Base-by-base conservation (phyloP, 495 filamentous ascomycete genomes). In the Annulohypoxylon stygium region DNA sequence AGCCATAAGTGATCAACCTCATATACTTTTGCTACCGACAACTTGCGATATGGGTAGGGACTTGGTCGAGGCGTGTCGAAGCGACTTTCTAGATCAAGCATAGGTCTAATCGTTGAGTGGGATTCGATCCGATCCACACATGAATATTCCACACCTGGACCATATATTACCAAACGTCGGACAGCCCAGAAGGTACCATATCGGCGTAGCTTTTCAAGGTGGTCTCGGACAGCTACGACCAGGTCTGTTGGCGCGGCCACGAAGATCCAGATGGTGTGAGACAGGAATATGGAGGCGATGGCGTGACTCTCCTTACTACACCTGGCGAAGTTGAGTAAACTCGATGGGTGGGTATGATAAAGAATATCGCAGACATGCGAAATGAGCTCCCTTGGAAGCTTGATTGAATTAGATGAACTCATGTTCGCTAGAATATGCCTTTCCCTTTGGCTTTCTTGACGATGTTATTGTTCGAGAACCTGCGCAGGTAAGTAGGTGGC, bases 251-350 rank as follows among this genome's bases (percentile, higher is more conserved):
- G 23, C 2, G 50, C 11, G 16, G 20, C 4, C 30, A 20, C 45
- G 54, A 64, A 65, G 67, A 70, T 3, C 33, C 55, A 59, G 43
- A 64, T 51, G n/a, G 60, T 60, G 20, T 54, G 61, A 20, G 30
- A 60, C 41, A 58, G 45, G 45, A 43, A 65, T 16, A 33, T 7
- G 33, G 61, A 3, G 8, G 61, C 30, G 11, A 34, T 16, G 7
- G 45, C 12, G 10, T 65, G 47, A n/a, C 25, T 54, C 3, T 3
- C 20, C 7, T 57, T 64, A 26, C 43, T 62, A 25, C 36, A 55
- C n/a, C 2, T 47, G 16, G 57, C 45, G 7, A 69, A 33, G n/a
- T 36, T 55, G 10, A 36, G 36, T 1, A 57, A 26, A 30, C 58
- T 48, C 36, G n/a, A 23, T 0, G 11, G 43, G 23, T 41, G 39